These are phyloP conservation scores for Carpinus fangiana DNA, from an alignment of 306 rosid genomes.

Conservation along the genomic window DNA sequence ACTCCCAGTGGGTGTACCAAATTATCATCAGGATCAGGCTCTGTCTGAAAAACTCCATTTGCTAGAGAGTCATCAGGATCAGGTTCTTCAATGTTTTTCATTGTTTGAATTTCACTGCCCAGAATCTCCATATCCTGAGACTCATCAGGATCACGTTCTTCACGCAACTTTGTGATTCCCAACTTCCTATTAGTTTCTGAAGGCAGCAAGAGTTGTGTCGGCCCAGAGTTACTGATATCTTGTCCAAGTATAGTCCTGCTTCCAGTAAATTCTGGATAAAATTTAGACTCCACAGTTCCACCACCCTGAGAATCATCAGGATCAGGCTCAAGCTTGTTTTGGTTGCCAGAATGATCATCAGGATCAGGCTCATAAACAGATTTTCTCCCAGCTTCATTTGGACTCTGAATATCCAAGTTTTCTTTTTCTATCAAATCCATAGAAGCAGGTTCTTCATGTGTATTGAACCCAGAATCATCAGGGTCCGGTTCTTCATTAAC, in stretches of 20 bases:
- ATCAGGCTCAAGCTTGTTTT: conserved; percentile 55
- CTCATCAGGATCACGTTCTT: conserved; percentile 49
- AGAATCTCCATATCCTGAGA: conserved; percentile 31
- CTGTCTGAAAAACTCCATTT: conserved; percentile 34
- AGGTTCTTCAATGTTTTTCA: conserved; percentile 39
- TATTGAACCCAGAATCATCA: conserved; percentile 38
- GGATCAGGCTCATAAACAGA: conserved; percentile 59
- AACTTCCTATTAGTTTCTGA: conserved; percentile 21
- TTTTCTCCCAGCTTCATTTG: conserved; percentile 26
- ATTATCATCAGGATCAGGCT: conserved; percentile 57
- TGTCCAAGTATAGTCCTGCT: conserved; percentile 18
- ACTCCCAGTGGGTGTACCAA: conserved; percentile 35
- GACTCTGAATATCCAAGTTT: conserved; percentile 25
- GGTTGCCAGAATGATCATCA: conserved; percentile 35
- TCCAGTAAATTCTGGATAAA: conserved; percentile 26
- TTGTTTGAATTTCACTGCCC: conserved; percentile 29
- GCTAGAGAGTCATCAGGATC: conserved; percentile 36
- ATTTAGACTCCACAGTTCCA: conserved; percentile 24
- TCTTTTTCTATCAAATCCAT: conserved; percentile 29
- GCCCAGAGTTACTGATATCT: conserved; percentile 21
- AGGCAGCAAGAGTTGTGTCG: conserved; percentile 23
- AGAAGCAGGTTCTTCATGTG: conserved; percentile 30
- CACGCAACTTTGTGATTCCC: conserved; percentile 23
- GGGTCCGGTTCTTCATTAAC: conserved; percentile 49
- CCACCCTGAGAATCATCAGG: conserved; percentile 54